A percentile compares a stretch with the other conserved stretches of the same genome.
These are phyloP conservation scores for Cochlearia excelsa DNA, from an alignment of 345 rosid genomes.

Conservation along the genomic window DNA sequence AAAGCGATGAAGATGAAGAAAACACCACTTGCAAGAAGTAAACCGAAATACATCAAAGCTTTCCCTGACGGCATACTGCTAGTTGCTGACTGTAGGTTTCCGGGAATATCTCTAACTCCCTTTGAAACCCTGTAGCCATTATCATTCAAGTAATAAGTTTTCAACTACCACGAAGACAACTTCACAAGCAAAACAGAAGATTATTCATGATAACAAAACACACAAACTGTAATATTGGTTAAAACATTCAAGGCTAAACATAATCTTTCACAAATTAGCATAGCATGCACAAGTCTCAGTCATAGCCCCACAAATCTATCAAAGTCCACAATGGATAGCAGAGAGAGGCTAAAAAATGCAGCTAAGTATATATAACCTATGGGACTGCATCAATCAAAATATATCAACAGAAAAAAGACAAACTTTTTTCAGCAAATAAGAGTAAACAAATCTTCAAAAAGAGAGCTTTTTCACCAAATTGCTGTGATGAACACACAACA, in stretches of 20 bases:
- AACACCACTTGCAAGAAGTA: conserved; percentile 72
- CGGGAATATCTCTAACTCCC: conserved; percentile 65
- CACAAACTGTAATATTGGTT: neutral
- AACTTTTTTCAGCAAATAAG: too few species aligned
- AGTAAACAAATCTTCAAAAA: too few species aligned
- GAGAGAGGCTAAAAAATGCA: too few species aligned
- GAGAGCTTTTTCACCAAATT: neutral
- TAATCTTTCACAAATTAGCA: too few species aligned
- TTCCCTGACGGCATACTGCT: conserved; percentile 84
- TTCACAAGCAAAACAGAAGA: neutral
- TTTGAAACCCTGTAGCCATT: conserved; percentile 60
- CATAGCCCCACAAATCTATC: too few species aligned
- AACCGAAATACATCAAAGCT: conserved; percentile 77
- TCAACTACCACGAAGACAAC: conserved; percentile 2
- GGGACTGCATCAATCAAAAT: too few species aligned
- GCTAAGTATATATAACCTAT: too few species aligned
- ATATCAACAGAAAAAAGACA: too few species aligned
- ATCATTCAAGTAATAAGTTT: conserved; percentile 1
- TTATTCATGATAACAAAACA: conserved; percentile 1
- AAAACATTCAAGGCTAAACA: too few species aligned
- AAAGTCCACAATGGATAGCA: too few species aligned
- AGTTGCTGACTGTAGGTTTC: conserved; percentile 70
- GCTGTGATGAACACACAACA: neutral
- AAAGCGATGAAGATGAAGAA: conserved; percentile 84
- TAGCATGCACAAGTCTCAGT: too few species aligned